Evolutionary conservation across 805 yeast genomes (phyloP).

Genomic region (Grigorovia humatica): DNA sequence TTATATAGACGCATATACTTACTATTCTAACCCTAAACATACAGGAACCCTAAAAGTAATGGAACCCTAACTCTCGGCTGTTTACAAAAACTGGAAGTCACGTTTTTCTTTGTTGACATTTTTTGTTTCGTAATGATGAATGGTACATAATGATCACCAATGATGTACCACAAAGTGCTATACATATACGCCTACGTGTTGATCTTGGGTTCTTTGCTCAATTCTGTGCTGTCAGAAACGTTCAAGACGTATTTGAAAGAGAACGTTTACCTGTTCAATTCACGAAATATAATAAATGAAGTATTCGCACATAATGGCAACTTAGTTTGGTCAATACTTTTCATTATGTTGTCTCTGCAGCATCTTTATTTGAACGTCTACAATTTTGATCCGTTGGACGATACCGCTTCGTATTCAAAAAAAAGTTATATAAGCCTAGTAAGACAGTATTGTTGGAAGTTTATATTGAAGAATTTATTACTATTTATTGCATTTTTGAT

Average conservation of each 20-base stretch:
- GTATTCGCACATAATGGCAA: constrained; percentile 32
- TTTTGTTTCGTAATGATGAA: too few relatives aligned
- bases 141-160: background rate
- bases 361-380: constrained; percentile 10
- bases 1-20: too few relatives aligned
- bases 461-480: constrained; percentile 17
- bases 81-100: background rate
- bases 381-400: constrained; percentile 4
- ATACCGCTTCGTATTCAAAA: background rate
- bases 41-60: too few relatives aligned
- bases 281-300: constrained; percentile 23
- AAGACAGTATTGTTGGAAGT: constrained; percentile 19
- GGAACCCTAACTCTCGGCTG: too few relatives aligned
- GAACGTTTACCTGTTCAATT: constrained; percentile 16
- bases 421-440: constrained; percentile 2
- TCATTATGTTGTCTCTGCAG: constrained; percentile 13
- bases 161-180: background rate
- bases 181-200: constrained; percentile 3
- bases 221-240: constrained; percentile 11
- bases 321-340: constrained; percentile 19
- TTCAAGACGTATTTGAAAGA: constrained; percentile 12
- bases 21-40: too few relatives aligned
- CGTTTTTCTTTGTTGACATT: background rate
- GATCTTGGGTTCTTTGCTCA: constrained; percentile 12
- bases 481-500: constrained; percentile 20